These are phyloP conservation scores for Globisporangium nodosum DNA, from an alignment of 352 stramenopile genomes.

Conservation along the genomic window DNA sequence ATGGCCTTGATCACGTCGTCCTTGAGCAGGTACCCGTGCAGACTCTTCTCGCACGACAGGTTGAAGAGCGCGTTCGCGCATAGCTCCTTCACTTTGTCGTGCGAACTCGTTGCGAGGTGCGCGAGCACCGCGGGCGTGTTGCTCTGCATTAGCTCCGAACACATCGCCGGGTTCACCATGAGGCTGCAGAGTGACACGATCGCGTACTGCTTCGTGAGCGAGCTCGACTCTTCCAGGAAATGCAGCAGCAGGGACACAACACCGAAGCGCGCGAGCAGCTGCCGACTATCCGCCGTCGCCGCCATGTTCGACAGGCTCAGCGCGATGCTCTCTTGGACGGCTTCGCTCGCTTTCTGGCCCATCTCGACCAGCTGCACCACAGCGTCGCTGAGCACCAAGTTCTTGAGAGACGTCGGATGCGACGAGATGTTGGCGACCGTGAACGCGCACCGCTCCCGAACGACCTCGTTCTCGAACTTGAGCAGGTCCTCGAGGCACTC, in stretches of 20 bases:
- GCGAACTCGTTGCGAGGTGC: constrained; percentile 27
- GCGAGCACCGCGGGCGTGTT: constrained; percentile 58
- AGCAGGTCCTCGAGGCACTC: constrained; percentile 73
- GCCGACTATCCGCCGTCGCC: constrained; percentile 45
- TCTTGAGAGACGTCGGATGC: constrained; percentile 51
- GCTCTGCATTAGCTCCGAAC: constrained; percentile 60
- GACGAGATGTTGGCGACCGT: constrained; percentile 76
- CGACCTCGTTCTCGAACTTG: constrained; percentile 58
- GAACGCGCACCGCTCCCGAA: constrained; percentile 65
- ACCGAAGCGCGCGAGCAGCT: constrained; percentile 50
- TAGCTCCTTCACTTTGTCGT: constrained; percentile 60
- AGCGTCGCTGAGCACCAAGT: constrained; percentile 54
- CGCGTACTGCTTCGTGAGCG: constrained; percentile 56
- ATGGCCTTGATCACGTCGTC: constrained; percentile 69
- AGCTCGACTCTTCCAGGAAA: constrained; percentile 52
- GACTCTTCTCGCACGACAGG: constrained; percentile 66
- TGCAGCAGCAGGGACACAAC: constrained; percentile 66
- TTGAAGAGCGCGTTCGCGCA: constrained; percentile 78
- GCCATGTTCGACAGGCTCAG: constrained; percentile 75
- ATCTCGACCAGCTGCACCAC: constrained; percentile 66
- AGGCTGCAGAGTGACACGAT: constrained; percentile 70
- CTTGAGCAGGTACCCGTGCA: constrained; percentile 60
- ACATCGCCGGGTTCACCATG: constrained; percentile 45
- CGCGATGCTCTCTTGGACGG: constrained; percentile 69
- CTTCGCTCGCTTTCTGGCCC: constrained; percentile 36